phyloP scores from a whole-genome alignment of 148 eudicot species.

The Camellia granthamiana region DNA sequence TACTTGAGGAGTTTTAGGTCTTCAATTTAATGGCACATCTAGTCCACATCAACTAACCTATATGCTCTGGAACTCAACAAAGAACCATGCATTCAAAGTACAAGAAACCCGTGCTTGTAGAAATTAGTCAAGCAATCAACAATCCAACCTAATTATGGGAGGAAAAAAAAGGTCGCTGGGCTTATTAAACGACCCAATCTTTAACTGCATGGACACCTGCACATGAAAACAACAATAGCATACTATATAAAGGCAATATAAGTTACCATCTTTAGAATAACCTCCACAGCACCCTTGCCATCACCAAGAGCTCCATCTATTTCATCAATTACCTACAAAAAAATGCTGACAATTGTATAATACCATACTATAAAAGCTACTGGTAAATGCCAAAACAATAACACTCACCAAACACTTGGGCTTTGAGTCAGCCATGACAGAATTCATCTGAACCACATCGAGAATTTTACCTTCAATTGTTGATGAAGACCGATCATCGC shows the following conservation, averaged over 20 bases:
- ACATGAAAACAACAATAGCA: not conserved
- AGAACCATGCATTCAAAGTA: not conserved
- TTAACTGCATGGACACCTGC: not conserved
- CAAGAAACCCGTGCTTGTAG: not conserved
- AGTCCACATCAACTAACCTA: not conserved
- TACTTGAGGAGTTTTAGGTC: not conserved
- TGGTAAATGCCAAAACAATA: slow-evolving; percentile 4
- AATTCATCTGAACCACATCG: slow-evolving; percentile 97
- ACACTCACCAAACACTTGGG: slow-evolving; percentile 91
- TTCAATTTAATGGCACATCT: not conserved
- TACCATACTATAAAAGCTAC: not conserved
- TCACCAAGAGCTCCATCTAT: slow-evolving; percentile 99
- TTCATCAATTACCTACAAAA: slow-evolving; percentile 85
- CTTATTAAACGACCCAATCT: not conserved
- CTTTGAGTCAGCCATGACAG: slow-evolving; percentile 79
- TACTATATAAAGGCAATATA: not conserved
- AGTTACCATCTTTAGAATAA: slow-evolving; percentile 81
- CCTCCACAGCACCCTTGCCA: slow-evolving; percentile 96
- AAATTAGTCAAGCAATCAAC: not conserved
- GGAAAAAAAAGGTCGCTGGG: slow-evolving; percentile 6
- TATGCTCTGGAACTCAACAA: slow-evolving; percentile 1
- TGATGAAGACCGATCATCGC: slow-evolving; percentile 90
- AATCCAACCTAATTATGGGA: not conserved
- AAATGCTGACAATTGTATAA: slow-evolving; percentile 8
- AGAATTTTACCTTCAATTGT: slow-evolving; percentile 78